These are phyloP conservation scores for Fusarium foetens DNA, from an alignment of 2,329 filamentous ascomycete genomes.

Conservation along the genomic window DNA sequence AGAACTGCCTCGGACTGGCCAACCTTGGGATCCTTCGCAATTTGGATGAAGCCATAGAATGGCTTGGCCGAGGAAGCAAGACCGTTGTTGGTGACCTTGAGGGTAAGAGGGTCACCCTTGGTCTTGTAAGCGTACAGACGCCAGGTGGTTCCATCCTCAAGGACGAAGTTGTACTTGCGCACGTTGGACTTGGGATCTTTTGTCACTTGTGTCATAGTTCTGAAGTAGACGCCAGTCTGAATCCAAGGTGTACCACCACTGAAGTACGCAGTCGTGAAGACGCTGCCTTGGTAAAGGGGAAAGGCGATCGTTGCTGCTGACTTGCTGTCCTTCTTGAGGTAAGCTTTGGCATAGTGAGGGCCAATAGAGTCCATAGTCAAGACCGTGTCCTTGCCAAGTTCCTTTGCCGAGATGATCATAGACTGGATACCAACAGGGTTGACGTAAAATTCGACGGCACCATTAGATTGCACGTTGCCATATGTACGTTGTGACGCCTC, in stretches of 20 bases:
- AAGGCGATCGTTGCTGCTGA: conserved; percentile 74
- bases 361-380: conserved; percentile 65
- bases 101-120: conserved; percentile 69
- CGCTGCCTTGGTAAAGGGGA: conserved; percentile 89
- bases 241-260: conserved; percentile 75
- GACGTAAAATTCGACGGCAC: conserved; percentile 76
- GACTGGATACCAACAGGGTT: conserved; percentile 87
- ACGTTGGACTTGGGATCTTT: conserved; percentile 70
- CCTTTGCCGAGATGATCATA: conserved; percentile 79
- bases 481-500: conserved; percentile 74
- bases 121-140: conserved; percentile 78
- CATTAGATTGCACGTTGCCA: conserved; percentile 66
- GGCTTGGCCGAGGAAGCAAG: conserved; percentile 70
- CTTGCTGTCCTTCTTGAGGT: conserved; percentile 66
- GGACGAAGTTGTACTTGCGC: conserved; percentile 77
- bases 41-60: conserved; percentile 83
- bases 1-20: conserved; percentile 71
- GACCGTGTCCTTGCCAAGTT: conserved; percentile 71
- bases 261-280: conserved; percentile 84
- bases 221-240: conserved; percentile 79
- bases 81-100: conserved; percentile 74
- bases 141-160: conserved; percentile 82
- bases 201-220: conserved; percentile 67
- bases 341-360: conserved; percentile 72
- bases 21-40: conserved; percentile 77